Conservation (phyloP, 2,329 filamentous ascomycete genomes). For the Alternaria alternata region DNA sequence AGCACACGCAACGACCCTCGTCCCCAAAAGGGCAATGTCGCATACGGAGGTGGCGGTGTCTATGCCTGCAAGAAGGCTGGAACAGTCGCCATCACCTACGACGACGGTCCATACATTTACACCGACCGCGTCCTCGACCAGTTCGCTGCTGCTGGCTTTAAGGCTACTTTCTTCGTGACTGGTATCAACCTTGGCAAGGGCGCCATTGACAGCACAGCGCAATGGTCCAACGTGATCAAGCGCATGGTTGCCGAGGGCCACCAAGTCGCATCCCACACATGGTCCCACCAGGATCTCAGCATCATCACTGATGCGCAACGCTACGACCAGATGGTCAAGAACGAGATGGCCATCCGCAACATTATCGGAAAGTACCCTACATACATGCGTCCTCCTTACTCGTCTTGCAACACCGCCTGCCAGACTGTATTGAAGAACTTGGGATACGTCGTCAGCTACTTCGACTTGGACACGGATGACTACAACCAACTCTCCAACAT, state of each 20-base stretch:
- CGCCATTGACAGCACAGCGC: conserved; percentile 59
- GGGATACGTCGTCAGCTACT: conserved; percentile 67
- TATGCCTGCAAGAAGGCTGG: conserved; percentile 62
- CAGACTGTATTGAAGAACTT: conserved; percentile 52
- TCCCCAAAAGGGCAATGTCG: conserved; percentile 61
- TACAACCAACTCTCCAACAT: conserved; percentile 48
- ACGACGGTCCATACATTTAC: conserved; percentile 69
- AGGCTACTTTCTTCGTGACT: conserved; percentile 73
- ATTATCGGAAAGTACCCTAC: conserved; percentile 64
- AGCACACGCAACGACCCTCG: conserved; percentile 63
- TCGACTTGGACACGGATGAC: conserved; percentile 66
- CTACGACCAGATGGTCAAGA: conserved; percentile 60
- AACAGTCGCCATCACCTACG: conserved; percentile 71
- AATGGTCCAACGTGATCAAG: conserved; percentile 61
- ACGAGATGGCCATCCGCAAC: conserved; percentile 64
- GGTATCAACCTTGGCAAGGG: conserved; percentile 66
- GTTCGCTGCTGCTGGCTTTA: conserved; percentile 64
- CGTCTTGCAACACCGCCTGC: conserved; percentile 55
- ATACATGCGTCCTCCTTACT: conserved; percentile 62
- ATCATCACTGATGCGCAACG: conserved; percentile 54
- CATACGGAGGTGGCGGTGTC: conserved; percentile 65
- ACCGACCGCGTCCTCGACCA: conserved; percentile 69
- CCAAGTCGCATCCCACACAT: conserved; percentile 68
- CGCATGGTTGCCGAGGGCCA: conserved; percentile 65
- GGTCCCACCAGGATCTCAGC: conserved; percentile 61